Conservation (phyloP, 805 yeast genomes). For the Yueomyces sp. region DNA sequence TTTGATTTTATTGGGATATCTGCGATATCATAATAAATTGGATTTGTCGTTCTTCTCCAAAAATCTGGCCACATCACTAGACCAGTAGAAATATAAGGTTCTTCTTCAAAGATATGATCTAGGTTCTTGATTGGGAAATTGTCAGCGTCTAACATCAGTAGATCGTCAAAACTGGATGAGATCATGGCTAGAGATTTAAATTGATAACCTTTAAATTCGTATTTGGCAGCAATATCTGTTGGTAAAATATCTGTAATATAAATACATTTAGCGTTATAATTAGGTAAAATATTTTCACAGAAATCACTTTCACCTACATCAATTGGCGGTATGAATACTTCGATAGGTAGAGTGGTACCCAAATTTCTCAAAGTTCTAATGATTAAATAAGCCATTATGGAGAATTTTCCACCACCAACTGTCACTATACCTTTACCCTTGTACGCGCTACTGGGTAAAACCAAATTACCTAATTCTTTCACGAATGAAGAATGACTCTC, state of each 20-base stretch:
- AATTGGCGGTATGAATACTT: conserved; percentile 55
- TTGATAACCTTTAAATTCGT: conserved; percentile 47
- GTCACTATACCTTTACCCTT: conserved; percentile 31
- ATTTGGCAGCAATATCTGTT: conserved; percentile 28
- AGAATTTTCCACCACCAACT: conserved; percentile 72
- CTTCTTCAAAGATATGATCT: conserved; percentile 42
- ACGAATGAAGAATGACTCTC: conserved; percentile 11
- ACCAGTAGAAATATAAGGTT: conserved; percentile 42
- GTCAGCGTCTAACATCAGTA: conserved; percentile 64
- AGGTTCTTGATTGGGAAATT: conserved; percentile 59
- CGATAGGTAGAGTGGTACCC: conserved; percentile 57
- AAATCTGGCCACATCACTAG: conserved; percentile 74
- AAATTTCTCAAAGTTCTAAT: conserved; percentile 45
- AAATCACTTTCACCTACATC: conserved; percentile 46
- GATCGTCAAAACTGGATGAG: conserved; percentile 63
- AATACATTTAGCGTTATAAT: conserved; percentile 45
- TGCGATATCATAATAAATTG: conserved; percentile 58
- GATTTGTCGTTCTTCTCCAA: conserved; percentile 78
- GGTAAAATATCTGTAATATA: conserved; percentile 45
- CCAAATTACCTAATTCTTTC: conserved; percentile 4
- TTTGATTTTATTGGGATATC: conserved; percentile 36
- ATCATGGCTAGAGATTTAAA: conserved; percentile 58
- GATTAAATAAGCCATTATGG: conserved; percentile 56
- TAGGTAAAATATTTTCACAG: conserved; percentile 49
- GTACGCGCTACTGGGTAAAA: conserved; percentile 25